These are phyloP conservation scores for Auriculariales sp. DNA, from an alignment of 768 basidiomycete species.

Conservation along the genomic window DNA sequence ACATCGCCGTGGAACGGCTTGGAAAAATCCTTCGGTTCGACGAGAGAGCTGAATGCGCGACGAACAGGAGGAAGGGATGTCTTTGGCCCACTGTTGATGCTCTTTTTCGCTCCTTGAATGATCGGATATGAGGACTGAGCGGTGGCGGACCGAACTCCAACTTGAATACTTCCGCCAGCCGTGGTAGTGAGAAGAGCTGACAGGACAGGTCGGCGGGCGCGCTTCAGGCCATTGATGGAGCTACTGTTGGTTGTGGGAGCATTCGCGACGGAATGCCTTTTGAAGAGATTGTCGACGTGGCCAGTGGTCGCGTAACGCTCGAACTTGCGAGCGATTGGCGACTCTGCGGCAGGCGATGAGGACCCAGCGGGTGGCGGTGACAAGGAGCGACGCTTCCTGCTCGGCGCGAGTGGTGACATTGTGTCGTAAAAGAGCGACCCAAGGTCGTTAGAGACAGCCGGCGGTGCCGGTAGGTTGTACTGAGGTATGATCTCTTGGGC, in stretches of 20 bases:
- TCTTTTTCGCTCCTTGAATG: conserved; percentile 12
- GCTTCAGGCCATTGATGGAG: conserved; percentile 36
- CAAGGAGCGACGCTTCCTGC: conserved; percentile 18
- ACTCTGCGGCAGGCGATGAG: conserved; percentile 34
- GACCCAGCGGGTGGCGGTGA: conserved; percentile 22
- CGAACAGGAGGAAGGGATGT: conserved; percentile 36
- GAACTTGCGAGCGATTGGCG: conserved; percentile 32
- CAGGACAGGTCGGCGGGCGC: conserved; percentile 48
- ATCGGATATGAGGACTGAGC: conserved; percentile 29
- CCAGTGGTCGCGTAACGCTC: conserved; percentile 23
- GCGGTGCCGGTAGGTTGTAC: conserved; percentile 6
- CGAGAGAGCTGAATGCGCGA: conserved; percentile 64
- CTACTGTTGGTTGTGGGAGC: conserved; percentile 32
- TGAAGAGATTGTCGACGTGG: conserved; percentile 14
- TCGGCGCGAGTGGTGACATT: conserved; percentile 26
- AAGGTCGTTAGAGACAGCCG: conserved; percentile 26
- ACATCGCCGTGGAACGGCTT: conserved; percentile 9
- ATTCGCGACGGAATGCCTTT: conserved; percentile 31
- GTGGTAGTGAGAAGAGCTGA: conserved; percentile 45
- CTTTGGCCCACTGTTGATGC: conserved; percentile 9
- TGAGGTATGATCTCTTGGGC: conserved; percentile 24
- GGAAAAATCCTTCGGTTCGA: conserved; percentile 22
- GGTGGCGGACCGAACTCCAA: no score
- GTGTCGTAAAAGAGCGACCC: conserved; percentile 46
- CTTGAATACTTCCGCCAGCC: no score